Base-by-base conservation (phyloP, 495 filamentous ascomycete species). In the Neurospora sp. region DNA sequence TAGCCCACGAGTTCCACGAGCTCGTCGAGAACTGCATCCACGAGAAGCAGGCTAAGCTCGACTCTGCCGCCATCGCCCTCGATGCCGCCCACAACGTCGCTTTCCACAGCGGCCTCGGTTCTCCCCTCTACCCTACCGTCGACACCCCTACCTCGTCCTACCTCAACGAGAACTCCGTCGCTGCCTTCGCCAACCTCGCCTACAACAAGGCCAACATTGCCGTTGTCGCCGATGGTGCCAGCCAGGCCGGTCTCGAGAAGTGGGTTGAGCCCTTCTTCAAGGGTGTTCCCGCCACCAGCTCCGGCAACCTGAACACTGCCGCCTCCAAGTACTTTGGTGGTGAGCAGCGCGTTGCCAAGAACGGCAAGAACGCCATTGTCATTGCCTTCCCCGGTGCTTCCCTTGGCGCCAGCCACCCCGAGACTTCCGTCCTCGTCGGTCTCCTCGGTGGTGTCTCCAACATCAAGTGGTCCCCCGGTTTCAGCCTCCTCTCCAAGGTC, bases 391-490 rank as follows among this genome's bases (percentile, higher is more conserved):
- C 94, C 54, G 95, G 96, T 69, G 94, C 93, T 71, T 90, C 92
- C 81, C 90, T 91, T 74, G 85, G 86, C 70, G 87, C 87, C 73
- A 95, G 90, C 88, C 94, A 97, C 87, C 92, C 95, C 73, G 96
- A 97, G 86, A 89, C 92, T 77, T 89, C 90, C 72, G 94, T 99
- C 74, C 90, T 99, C 34, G 89, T 93, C 73, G 91, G 93, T 70
- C 90, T 99, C 8, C 91, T 99, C 38, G 96, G 96, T 78, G 96
- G 96, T 54, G 84, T 94, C 82, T 91, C 93, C 74, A 90, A 84
- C 82, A 95, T 98, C 86, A 98, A 98, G 86, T 98, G 96, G 96
- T 92, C 92, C 36, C 86, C 93, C 71, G 96, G 96, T 71, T 98
- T 97, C 86, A 94, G 92, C 15, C 85, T 97, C 62, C 89, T 99